Conservation (phyloP, 2,329 filamentous ascomycete genomes). For the Colletotrichum theobromicola region DNA sequence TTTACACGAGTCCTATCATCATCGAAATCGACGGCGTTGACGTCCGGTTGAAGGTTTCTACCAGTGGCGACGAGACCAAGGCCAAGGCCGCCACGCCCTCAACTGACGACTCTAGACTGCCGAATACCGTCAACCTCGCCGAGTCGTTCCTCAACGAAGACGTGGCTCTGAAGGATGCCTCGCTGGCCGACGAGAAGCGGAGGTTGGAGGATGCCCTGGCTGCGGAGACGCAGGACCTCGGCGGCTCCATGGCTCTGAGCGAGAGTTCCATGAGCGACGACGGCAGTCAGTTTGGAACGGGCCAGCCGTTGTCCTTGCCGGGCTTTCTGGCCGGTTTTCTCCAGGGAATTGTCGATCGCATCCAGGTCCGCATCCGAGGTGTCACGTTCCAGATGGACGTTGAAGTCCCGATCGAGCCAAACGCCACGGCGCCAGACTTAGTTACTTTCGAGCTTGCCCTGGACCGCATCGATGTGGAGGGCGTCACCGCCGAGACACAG, state of each 20-base stretch:
- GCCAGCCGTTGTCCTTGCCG: slow-evolving; percentile 72
- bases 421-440: slow-evolving; percentile 52
- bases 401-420: slow-evolving; percentile 56
- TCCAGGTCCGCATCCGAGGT: slow-evolving; percentile 69
- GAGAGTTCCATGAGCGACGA: slow-evolving; percentile 70
- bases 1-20: slow-evolving; percentile 82
- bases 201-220: slow-evolving; percentile 73
- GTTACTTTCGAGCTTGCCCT: slow-evolving; percentile 71
- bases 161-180: slow-evolving; percentile 60
- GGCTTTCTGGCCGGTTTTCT: slow-evolving; percentile 74
- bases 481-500: slow-evolving; percentile 55
- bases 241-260: slow-evolving; percentile 60
- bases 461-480: slow-evolving; percentile 70
- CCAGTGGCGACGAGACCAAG: slow-evolving; percentile 32
- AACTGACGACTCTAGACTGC: slow-evolving; percentile 49
- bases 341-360: slow-evolving; percentile 75
- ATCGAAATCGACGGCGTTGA: slow-evolving; percentile 85
- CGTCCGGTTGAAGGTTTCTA: slow-evolving; percentile 65
- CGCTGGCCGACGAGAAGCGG: slow-evolving; percentile 62
- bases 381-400: slow-evolving; percentile 72
- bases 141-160: slow-evolving; percentile 69
- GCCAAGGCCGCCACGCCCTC: slow-evolving; percentile 25
- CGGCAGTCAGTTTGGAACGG: slow-evolving; percentile 68
- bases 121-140: slow-evolving; percentile 75
- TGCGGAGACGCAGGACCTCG: slow-evolving; percentile 66